Evolutionary conservation across 768 basidiomycete species (phyloP), one percentile per base, ranked within the genome.

Genomic region (Terana coerulea): DNA sequence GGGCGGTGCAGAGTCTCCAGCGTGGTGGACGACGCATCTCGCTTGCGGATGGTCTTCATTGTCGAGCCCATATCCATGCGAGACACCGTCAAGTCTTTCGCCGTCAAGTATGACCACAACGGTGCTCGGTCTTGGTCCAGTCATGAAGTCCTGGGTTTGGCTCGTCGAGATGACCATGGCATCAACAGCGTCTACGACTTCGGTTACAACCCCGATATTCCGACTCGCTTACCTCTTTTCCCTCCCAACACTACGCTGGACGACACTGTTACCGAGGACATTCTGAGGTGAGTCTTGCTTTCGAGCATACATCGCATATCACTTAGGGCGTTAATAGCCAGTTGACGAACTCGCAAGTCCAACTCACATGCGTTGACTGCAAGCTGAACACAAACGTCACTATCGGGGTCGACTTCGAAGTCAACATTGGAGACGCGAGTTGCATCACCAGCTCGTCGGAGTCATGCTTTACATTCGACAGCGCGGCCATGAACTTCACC

Each of bases 401-500:
- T 1, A n/a, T 53, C 22, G 52, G 46, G 46, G 8, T 47, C 12
- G 45, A 53, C 31, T 46, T 53, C 31, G 28, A 48, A 15, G 14
- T 46, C 3, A 35, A 45, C 40, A 5, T 53, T 10, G 44, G 35
- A 14, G 29, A 48, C 33, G 19, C 19, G 7, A 39, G 44, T 7
- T 53, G 51, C 24, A n/a, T 47, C 25, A 33, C 26, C 24, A 51
- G 15, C 5, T 15, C 46, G n/a, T 17, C 17, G 17, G 35, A 31
- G 17, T 12, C n/a, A 14, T 53, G 52, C 26, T 53, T 47, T 25
- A 53, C 45, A 3, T 30, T 53, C 2, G 48, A 39, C 17, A 41
- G 28, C 37, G 52, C 52, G 1, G 25, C 36, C 9, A 46, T 53
- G 37, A 53, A 53, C 46, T 25, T 53, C 7, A 53, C 52, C 2